Percentiles rank a stretch among this genome's conserved stretches.
These are phyloP conservation scores for Lactifluus subvellereus DNA, from an alignment of 768 basidiomycete genomes.

Conservation along the genomic window DNA sequence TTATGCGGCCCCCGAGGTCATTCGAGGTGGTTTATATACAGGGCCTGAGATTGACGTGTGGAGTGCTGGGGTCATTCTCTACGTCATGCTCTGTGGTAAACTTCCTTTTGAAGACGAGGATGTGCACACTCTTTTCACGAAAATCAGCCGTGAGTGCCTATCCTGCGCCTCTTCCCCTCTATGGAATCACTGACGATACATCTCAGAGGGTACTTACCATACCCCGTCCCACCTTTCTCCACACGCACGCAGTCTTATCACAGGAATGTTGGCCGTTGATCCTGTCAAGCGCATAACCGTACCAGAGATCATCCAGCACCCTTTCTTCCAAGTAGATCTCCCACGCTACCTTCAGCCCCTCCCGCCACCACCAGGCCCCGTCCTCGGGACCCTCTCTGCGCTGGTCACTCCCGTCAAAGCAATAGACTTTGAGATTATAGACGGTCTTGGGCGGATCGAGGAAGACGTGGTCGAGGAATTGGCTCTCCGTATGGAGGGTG, in stretches of 20 bases:
- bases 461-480: slow-evolving; percentile 87
- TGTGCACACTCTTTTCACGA: slow-evolving; percentile 86
- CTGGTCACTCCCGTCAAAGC: slow-evolving; percentile 62
- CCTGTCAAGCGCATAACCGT: slow-evolving; percentile 93
- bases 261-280: slow-evolving; percentile 88
- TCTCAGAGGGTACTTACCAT: slow-evolving; percentile 79
- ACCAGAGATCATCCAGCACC: slow-evolving; percentile 82
- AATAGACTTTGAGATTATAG: slow-evolving; percentile 80
- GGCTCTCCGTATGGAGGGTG: slow-evolving; percentile 59
- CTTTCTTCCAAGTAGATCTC: slow-evolving; percentile 85
- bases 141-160: slow-evolving; percentile 71
- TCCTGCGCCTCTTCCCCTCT: not conserved
- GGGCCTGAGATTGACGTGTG: slow-evolving; percentile 99
- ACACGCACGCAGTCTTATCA: slow-evolving; percentile 75
- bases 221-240: slow-evolving; percentile 74
- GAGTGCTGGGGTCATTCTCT: slow-evolving; percentile 98
- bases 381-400: slow-evolving; percentile 66
- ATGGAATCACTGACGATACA: slow-evolving; percentile 1
- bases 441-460: slow-evolving; percentile 87
- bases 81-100: slow-evolving; percentile 93
- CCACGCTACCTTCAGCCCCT: slow-evolving; percentile 82
- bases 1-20: slow-evolving; percentile 98
- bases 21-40: slow-evolving; percentile 89
- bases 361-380: slow-evolving; percentile 69
- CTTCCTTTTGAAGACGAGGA: slow-evolving; percentile 98